Percentiles rank a stretch among this genome's conserved stretches.
These are phyloP conservation scores for Aspergillus taichungensis DNA, from an alignment of 495 filamentous ascomycete genomes.

Conservation along the genomic window DNA sequence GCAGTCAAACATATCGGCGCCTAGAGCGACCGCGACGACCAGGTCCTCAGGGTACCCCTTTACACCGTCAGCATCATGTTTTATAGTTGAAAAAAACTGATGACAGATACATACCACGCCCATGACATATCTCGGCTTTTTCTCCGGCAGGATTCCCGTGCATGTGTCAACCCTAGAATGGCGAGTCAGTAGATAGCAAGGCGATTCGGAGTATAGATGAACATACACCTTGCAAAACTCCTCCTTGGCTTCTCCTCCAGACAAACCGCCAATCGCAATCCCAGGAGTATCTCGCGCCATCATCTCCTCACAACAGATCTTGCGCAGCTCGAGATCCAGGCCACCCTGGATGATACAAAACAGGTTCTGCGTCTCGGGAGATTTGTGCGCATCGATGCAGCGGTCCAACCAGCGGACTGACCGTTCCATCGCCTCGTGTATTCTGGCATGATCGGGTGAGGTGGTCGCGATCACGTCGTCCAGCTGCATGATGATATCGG, in stretches of 20 bases:
- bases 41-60: slow-evolving; percentile 91
- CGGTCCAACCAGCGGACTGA: slow-evolving; percentile 98
- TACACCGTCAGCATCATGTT: slow-evolving; percentile 8
- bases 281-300: slow-evolving; percentile 84
- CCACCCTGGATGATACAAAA: slow-evolving; percentile 99
- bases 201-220: neutral
- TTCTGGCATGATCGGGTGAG: slow-evolving; percentile 74
- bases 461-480: slow-evolving; percentile 97
- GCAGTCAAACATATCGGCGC: slow-evolving; percentile 99
- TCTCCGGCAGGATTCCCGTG: slow-evolving; percentile 73
- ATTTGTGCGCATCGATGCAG: slow-evolving; percentile 84
- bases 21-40: slow-evolving; percentile 81
- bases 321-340: slow-evolving; percentile 79
- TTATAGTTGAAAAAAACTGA: neutral
- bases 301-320: slow-evolving; percentile 82
- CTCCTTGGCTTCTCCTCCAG: slow-evolving; percentile 70
- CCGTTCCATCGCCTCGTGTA: slow-evolving; percentile 90
- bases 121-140: slow-evolving; percentile 97
- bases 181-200: slow-evolving; percentile 7
- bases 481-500: slow-evolving; percentile 98
- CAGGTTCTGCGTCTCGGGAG: slow-evolving; percentile 80
- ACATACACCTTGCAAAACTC: slow-evolving; percentile 51
- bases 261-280: slow-evolving; percentile 91
- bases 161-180: slow-evolving; percentile 65
- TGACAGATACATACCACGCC: slow-evolving; percentile 56